Percentiles rank a stretch among this genome's conserved stretches.
phyloP scores from a whole-genome alignment of 2,329 filamentous ascomycete species.

The Calonectria multiphialidica region DNA sequence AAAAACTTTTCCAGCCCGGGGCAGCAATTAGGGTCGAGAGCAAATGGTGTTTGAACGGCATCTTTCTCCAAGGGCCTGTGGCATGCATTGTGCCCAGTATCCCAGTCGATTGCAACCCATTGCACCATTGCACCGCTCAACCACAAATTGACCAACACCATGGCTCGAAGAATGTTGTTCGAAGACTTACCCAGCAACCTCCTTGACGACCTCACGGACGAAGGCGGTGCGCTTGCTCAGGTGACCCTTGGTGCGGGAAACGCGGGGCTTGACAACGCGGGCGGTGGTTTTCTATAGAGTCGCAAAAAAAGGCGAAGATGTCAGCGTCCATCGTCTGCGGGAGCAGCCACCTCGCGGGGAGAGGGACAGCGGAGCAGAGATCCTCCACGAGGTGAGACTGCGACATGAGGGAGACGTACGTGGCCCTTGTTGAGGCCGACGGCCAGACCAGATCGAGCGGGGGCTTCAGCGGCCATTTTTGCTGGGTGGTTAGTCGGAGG shows the following conservation, averaged over 20 bases:
- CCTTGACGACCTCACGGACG: conserved; percentile 97
- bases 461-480: conserved; percentile 71
- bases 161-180: background rate
- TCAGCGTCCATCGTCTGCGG: conserved; percentile 74
- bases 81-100: background rate
- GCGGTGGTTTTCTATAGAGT: conserved; percentile 82
- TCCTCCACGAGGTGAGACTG: conserved; percentile 82
- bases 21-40: background rate
- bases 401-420: conserved; percentile 63
- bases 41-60: background rate
- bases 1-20: no score
- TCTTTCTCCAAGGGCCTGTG: background rate
- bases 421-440: conserved; percentile 74
- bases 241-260: conserved; percentile 92
- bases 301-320: conserved; percentile 50
- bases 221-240: conserved; percentile 97
- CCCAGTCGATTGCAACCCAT: background rate
- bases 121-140: background rate
- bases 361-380: conserved; percentile 64
- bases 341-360: conserved; percentile 40
- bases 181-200: conserved; percentile 86
- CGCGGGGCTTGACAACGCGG: conserved; percentile 81
- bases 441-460: conserved; percentile 69
- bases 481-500: conserved; percentile 48
- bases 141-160: background rate